Conservation (phyloP, 2,329 filamentous ascomycete genomes). For the Fusarium luffae region DNA sequence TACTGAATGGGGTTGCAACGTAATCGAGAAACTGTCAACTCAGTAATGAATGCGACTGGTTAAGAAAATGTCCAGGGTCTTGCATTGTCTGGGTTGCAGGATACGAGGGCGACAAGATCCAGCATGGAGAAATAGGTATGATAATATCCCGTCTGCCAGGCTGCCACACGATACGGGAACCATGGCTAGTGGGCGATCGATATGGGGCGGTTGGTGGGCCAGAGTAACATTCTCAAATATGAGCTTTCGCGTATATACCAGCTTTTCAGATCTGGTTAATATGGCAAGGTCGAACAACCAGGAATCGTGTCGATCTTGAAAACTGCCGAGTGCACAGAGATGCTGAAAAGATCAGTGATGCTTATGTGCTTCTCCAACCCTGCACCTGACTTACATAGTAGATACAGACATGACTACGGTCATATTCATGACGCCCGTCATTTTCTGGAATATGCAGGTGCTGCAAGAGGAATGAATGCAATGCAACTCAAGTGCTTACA, state of each 20-base stretch:
- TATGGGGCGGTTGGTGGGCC: not conserved
- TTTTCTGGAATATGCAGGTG: not conserved
- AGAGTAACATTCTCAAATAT: not conserved
- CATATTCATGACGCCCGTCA: not conserved
- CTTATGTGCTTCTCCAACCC: not conserved
- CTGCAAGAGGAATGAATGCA: not conserved
- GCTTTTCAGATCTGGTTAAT: not conserved
- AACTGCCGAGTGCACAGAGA: not conserved
- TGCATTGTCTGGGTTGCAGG: conserved; percentile 25
- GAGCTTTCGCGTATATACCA: not conserved
- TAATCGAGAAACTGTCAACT: conserved; percentile 19
- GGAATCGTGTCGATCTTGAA: not conserved
- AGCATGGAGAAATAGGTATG: conserved; percentile 8
- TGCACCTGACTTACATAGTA: not conserved
- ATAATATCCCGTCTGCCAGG: not conserved
- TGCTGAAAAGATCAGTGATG: not conserved
- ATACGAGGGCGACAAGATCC: conserved; percentile 14
- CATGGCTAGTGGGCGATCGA: conserved; percentile 19
- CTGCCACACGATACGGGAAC: conserved; percentile 11
- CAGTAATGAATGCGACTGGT: conserved; percentile 25
- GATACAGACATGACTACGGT: not conserved
- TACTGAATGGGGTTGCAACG: not conserved
- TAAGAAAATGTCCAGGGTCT: conserved; percentile 8
- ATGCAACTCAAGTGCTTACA: not conserved
- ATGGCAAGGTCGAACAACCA: not conserved